A percentile compares a stretch with the other conserved stretches of the same genome.
Evolutionary conservation across 805 yeast genomes (phyloP).

Genomic region (Jamesozyma lodderae): DNA sequence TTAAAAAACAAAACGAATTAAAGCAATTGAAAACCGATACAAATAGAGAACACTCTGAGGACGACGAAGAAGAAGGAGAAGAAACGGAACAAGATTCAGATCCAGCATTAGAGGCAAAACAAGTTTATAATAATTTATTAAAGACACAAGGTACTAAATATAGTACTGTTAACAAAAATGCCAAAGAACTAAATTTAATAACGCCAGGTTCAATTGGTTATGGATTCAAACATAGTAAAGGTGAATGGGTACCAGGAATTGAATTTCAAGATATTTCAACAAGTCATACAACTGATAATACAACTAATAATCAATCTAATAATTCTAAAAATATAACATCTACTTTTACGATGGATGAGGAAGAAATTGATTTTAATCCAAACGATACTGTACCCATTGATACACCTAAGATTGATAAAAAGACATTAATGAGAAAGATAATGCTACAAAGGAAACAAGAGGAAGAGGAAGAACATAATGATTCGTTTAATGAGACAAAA

Average conservation of each 20-base stretch:
- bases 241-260: conserved; percentile 9
- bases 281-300: conserved; percentile 4
- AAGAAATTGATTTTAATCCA: background rate
- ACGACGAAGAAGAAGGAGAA: background rate
- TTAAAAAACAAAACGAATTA: conserved; percentile 6
- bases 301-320: background rate
- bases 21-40: background rate
- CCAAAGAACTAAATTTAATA: conserved; percentile 6
- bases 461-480: conserved; percentile 5
- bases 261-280: conserved; percentile 9
- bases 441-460: background rate
- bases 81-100: conserved; percentile 17
- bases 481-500: conserved; percentile 18
- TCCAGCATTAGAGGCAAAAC: conserved; percentile 24
- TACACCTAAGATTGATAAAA: conserved; percentile 19
- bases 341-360: conserved; percentile 2
- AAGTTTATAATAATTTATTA: conserved; percentile 22
- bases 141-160: conserved; percentile 10
- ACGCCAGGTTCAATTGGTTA: conserved; percentile 10
- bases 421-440: conserved; percentile 6
- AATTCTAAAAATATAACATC: conserved; percentile 3
- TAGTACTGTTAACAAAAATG: background rate
- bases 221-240: conserved; percentile 6
- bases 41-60: background rate
- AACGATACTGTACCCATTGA: conserved; percentile 21